Conservation (phyloP, 1,284 basidiomycete species). For the Ceratobasidium theobromae region DNA sequence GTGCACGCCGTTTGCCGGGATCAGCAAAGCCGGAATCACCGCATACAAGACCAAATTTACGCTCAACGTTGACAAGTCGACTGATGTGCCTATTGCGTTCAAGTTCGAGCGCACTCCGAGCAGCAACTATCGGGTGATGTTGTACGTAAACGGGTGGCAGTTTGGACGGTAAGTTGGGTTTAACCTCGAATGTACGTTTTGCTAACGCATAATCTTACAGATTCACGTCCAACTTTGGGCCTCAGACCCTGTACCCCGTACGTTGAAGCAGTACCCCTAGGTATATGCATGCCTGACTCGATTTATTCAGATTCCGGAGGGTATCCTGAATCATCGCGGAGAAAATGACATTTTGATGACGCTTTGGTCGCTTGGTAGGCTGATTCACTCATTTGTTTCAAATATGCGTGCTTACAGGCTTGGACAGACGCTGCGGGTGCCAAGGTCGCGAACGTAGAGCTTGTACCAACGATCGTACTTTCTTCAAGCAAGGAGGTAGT, state of each 20-base stretch:
- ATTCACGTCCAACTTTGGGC: slow-evolving; percentile 11
- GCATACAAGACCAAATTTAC: slow-evolving; percentile 29
- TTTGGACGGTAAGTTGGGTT: slow-evolving; percentile 14
- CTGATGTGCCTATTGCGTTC: slow-evolving; percentile 13
- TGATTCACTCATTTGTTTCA: not conserved
- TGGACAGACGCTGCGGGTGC: slow-evolving; percentile 3
- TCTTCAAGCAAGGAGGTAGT: slow-evolving; percentile 18
- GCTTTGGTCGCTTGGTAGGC: slow-evolving; percentile 16
- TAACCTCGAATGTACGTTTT: not conserved
- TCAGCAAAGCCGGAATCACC: slow-evolving; percentile 12
- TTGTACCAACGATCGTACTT: not conserved
- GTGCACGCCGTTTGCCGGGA: slow-evolving; percentile 16
- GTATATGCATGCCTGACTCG: not conserved
- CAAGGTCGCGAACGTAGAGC: slow-evolving; percentile 1
- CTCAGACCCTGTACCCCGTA: slow-evolving; percentile 18
- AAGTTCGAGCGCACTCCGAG: slow-evolving; percentile 9
- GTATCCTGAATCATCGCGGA: slow-evolving; percentile 24
- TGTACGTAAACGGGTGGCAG: slow-evolving; percentile 28
- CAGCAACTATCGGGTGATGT: slow-evolving; percentile 24
- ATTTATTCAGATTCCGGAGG: slow-evolving; percentile 2
- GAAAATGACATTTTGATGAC: slow-evolving; percentile 8
- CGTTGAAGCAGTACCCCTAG: not conserved
- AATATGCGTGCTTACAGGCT: not conserved
- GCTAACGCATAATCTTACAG: not conserved
- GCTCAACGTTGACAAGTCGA: slow-evolving; percentile 9